Evolutionary conservation across 495 filamentous ascomycete genomes (phyloP), one percentile per base, ranked within the genome.

Genomic region (Daldinia caldariorum): DNA sequence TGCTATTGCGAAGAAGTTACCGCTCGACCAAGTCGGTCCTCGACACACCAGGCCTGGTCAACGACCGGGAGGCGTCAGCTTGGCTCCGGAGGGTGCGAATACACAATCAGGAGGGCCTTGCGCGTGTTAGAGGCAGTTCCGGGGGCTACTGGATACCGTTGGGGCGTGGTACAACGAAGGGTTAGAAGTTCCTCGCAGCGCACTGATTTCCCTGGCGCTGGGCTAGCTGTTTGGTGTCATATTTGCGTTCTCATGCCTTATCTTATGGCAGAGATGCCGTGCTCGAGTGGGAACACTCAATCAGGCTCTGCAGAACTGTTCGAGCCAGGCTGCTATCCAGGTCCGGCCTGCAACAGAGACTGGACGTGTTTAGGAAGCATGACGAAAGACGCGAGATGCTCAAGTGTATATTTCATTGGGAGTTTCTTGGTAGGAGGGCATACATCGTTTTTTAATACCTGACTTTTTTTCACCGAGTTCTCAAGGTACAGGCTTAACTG

Each of bases 1-100:
- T n/a, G 93, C 92, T 16, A 99, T 99, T 71, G 95, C 95, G 39
- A 94, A 91, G 91, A 97, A 97, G 80, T 83, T 99, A 62, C 95
- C 95, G 31, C 89, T 99, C 63, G 95, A 98, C 70, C 95, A 97
- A 78, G 94, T 89, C 54, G 94, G 93, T 14, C 93, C 94, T 32
- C 88, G 94, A 73, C 91, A 92, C 74, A 82, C 92, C 69, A 85
- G 94, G 67, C 84, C 90, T 34, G 89, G 89, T 63, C 90, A 89
- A 67, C 85, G 92, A 76, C 90, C 89, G 54, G 75, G 75, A 35
- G 92, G 92, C 47, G 93, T 97, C 47, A 92, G 92, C 74, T 83
- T 97, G 70, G 85, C 89, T 66, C 91, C 91, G 29, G 93, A 96
- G 74, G 84, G 90, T 53, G 83, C 89, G 41, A 89, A 89, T 65